These are phyloP conservation scores for Ceratocystis smalleyi DNA, from an alignment of 2,329 filamentous ascomycete genomes.

Conservation along the genomic window DNA sequence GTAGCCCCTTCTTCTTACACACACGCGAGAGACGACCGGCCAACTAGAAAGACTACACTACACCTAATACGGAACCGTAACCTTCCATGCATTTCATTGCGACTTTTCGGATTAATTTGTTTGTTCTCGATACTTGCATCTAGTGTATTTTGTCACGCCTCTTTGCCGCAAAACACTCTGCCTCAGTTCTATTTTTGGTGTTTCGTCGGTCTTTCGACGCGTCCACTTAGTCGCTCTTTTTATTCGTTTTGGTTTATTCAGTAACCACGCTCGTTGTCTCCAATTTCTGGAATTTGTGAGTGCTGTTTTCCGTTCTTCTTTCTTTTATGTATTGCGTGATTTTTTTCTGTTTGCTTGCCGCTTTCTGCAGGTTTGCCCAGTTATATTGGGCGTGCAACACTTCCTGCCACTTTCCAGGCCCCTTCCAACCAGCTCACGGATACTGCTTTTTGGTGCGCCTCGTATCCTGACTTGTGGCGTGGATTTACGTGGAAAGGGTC, in stretches of 20 bases:
- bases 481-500: no score
- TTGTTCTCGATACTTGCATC: neutral
- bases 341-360: neutral
- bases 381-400: no score
- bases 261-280: neutral
- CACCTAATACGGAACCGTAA: neutral
- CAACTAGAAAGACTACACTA: neutral
- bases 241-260: neutral
- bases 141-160: neutral
- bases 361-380: no score
- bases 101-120: neutral
- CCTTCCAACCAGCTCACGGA: no score
- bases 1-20: neutral
- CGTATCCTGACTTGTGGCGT: no score
- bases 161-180: neutral
- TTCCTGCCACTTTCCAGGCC: no score
- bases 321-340: neutral
- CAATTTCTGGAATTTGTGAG: slow-evolving; percentile 11
- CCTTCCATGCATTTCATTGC: slow-evolving; percentile 3
- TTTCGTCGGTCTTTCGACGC: neutral
- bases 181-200: slow-evolving; percentile 7
- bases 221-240: slow-evolving; percentile 2
- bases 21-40: neutral
- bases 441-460: no score
- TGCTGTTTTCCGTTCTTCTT: neutral